These are phyloP conservation scores for Lachancea nothofagi DNA, from an alignment of 805 yeast genomes.

Conservation along the genomic window DNA sequence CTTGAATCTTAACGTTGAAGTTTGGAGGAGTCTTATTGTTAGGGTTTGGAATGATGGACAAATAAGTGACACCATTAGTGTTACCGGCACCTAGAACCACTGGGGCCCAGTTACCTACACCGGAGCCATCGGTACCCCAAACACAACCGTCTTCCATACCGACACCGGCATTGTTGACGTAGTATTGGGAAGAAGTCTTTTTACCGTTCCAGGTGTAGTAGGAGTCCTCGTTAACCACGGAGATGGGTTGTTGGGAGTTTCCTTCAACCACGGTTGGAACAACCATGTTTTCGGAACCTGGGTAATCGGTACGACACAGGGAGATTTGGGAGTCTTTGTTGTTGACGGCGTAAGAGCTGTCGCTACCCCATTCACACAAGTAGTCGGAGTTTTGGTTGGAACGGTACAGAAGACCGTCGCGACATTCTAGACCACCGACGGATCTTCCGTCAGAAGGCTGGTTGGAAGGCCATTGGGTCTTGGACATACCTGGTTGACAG, in stretches of 20 bases:
- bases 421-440: conserved; percentile 88
- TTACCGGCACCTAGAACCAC: conserved; percentile 90
- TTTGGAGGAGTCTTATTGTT: conserved; percentile 67
- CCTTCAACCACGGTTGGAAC: conserved; percentile 79
- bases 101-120: conserved; percentile 98
- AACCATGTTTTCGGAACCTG: conserved; percentile 98
- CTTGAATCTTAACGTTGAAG: conserved; percentile 75
- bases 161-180: conserved; percentile 95
- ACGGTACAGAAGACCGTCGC: conserved; percentile 77
- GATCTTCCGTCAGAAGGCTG: conserved; percentile 91
- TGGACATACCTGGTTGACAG: conserved; percentile 97
- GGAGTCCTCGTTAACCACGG: conserved; percentile 71
- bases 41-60: conserved; percentile 93
- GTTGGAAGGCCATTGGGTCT: conserved; percentile 90
- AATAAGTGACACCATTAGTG: conserved; percentile 63
- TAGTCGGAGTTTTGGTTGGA: conserved; percentile 59
- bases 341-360: conserved; percentile 62
- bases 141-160: conserved; percentile 84
- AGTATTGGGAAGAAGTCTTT: conserved; percentile 90
- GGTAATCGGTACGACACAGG: conserved; percentile 97
- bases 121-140: conserved; percentile 81
- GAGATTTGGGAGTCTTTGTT: conserved; percentile 66
- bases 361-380: conserved; percentile 85
- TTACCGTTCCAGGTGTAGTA: conserved; percentile 82
- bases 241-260: conserved; percentile 58